phyloP scores from a whole-genome alignment of 768 basidiomycete genomes.

The Strobilomyces dryophilus region DNA sequence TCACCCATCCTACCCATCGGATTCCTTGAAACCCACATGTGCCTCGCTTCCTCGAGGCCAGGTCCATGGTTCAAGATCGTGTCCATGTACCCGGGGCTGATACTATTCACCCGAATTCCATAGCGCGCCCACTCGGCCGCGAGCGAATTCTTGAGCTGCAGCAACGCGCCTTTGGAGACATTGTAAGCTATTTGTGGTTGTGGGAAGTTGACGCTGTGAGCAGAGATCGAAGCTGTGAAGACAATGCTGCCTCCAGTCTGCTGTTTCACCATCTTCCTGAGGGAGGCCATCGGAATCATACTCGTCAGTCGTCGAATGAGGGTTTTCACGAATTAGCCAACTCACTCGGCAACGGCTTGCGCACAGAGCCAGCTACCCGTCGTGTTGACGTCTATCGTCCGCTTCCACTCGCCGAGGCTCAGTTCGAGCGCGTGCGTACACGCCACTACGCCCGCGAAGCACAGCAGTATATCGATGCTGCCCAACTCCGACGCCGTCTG shows the following conservation, averaged over 20 bases:
- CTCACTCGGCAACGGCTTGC: constrained; percentile 30
- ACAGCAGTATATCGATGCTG: constrained; percentile 36
- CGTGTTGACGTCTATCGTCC: constrained; percentile 37
- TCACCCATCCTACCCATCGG: constrained; percentile 44
- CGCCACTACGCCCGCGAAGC: constrained; percentile 38
- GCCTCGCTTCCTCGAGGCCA: constrained; percentile 29
- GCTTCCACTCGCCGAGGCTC: constrained; percentile 12
- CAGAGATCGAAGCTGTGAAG: constrained; percentile 42
- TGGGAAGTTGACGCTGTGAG: constrained; percentile 39
- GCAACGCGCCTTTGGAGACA: constrained; percentile 39
- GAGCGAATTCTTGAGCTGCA: constrained; percentile 37
- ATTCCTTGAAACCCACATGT: constrained; percentile 37
- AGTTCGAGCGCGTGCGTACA: constrained; percentile 33
- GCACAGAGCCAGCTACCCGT: constrained; percentile 44
- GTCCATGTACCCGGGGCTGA: constrained; percentile 43
- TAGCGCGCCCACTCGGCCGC: constrained; percentile 41
- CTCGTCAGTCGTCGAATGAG: neutral
- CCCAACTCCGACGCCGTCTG: constrained; percentile 29
- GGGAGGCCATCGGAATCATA: neutral
- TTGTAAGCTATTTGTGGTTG: constrained; percentile 40
- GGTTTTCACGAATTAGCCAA: neutral
- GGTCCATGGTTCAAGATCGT: constrained; percentile 38
- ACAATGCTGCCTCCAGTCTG: constrained; percentile 33
- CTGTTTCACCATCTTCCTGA: neutral
- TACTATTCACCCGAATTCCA: constrained; percentile 41